A percentile compares a stretch with the other conserved stretches of the same genome.
These are phyloP conservation scores for Psilocybe tampanensis DNA, from an alignment of 768 basidiomycete species.

Conservation along the genomic window DNA sequence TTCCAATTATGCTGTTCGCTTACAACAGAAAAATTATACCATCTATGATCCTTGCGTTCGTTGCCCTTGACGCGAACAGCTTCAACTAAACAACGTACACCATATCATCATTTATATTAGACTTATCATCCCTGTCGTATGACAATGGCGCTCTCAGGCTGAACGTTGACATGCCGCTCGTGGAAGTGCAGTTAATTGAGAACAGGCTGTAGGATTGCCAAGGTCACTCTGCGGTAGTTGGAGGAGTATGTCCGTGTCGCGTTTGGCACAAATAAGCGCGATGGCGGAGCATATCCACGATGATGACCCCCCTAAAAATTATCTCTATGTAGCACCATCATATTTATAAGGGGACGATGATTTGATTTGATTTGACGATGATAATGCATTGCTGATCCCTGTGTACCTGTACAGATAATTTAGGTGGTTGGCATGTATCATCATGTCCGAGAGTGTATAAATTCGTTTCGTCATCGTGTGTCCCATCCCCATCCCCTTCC, in stretches of 20 bases:
- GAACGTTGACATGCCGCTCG: background rate
- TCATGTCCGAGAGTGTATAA: no score
- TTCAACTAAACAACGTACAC: conserved; percentile 9
- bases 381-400: no score
- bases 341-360: no score
- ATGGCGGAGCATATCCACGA: background rate
- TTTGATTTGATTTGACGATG: no score
- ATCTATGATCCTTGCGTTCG: conserved; percentile 10
- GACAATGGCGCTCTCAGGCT: conserved; percentile 11
- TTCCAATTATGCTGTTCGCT: no score
- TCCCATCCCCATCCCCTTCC: background rate
- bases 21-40: conserved; percentile 6
- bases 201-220: background rate
- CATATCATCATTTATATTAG: conserved; percentile 8
- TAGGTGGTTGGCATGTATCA: no score
- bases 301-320: no score
- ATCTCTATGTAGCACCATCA: no score
- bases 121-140: no score
- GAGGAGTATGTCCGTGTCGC: background rate
- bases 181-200: background rate
- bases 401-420: no score
- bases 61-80: conserved; percentile 14
- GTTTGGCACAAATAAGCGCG: background rate
- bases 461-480: background rate
- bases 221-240: background rate